These are phyloP conservation scores for Diutina rugosa DNA, from an alignment of 1,139 yeast genomes.

Conservation along the genomic window DNA sequence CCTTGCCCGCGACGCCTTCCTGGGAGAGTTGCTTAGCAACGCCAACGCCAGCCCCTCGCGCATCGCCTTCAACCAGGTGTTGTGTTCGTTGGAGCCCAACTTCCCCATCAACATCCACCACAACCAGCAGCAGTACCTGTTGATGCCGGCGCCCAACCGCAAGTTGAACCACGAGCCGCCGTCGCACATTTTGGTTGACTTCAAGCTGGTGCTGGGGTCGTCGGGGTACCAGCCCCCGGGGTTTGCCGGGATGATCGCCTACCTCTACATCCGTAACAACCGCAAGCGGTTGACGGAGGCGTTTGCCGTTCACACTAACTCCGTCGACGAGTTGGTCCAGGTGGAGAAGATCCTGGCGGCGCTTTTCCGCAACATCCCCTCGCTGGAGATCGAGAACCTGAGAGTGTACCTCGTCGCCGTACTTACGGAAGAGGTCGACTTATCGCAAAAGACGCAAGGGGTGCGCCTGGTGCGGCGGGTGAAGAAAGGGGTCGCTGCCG, in stretches of 20 bases:
- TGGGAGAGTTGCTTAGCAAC: slow-evolving; percentile 51
- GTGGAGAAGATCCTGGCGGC: slow-evolving; percentile 68
- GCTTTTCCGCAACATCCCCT: slow-evolving; percentile 64
- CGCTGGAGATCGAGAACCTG: slow-evolving; percentile 49
- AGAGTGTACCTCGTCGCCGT: slow-evolving; percentile 59
- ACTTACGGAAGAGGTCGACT: slow-evolving; percentile 46
- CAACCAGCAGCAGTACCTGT: slow-evolving; percentile 17
- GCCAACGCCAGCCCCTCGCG: slow-evolving; percentile 34
- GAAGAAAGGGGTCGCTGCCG: slow-evolving; percentile 79
- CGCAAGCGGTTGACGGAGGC: slow-evolving; percentile 67
- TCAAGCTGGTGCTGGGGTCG: slow-evolving; percentile 57
- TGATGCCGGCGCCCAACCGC: slow-evolving; percentile 32
- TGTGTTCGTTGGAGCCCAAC: slow-evolving; percentile 62
- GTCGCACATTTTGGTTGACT: slow-evolving; percentile 70
- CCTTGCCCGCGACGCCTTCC: slow-evolving; percentile 43
- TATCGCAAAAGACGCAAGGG: slow-evolving; percentile 14
- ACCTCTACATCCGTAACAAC: slow-evolving; percentile 57
- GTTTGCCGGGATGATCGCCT: slow-evolving; percentile 59
- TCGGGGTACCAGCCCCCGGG: slow-evolving; percentile 54
- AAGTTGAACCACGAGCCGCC: slow-evolving; percentile 44
- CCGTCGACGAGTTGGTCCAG: slow-evolving; percentile 45
- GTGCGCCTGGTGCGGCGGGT: slow-evolving; percentile 27
- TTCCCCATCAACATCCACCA: slow-evolving; percentile 44
- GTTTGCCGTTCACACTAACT: slow-evolving; percentile 53
- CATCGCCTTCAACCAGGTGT: slow-evolving; percentile 56